Percentiles rank a stretch among this genome's conserved stretches.
Evolutionary conservation across 2,329 filamentous ascomycete genomes (phyloP).

Genomic region (Pseudonectria buxi): DNA sequence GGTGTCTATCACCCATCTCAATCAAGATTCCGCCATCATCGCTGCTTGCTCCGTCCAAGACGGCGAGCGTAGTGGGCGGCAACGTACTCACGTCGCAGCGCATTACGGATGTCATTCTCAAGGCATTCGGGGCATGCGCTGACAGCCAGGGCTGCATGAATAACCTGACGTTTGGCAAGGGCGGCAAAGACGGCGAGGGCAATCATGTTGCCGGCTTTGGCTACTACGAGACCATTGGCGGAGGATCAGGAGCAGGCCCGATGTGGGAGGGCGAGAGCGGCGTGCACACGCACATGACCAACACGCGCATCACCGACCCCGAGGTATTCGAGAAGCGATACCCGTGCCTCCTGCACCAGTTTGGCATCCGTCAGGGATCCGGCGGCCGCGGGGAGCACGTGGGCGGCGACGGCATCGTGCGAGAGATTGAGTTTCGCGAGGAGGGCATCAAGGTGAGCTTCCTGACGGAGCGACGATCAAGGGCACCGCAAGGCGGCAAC

Average conservation of each 20-base stretch:
- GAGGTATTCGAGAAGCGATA: slow-evolving; percentile 75
- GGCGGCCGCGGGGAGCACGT: slow-evolving; percentile 51
- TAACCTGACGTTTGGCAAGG: slow-evolving; percentile 78
- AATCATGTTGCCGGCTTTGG: slow-evolving; percentile 57
- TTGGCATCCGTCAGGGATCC: slow-evolving; percentile 55
- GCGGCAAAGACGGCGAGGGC: slow-evolving; percentile 56
- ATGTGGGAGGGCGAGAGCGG: slow-evolving; percentile 67
- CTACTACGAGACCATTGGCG: slow-evolving; percentile 81
- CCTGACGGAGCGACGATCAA: slow-evolving; percentile 8
- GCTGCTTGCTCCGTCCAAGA: slow-evolving; percentile 68
- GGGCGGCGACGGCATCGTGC: slow-evolving; percentile 67
- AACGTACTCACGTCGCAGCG: slow-evolving; percentile 77
- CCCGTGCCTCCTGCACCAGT: slow-evolving; percentile 59
- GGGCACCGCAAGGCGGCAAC: slow-evolving; percentile 62
- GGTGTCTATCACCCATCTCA: slow-evolving; percentile 69
- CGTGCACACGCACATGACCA: slow-evolving; percentile 83
- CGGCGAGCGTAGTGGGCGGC: slow-evolving; percentile 74
- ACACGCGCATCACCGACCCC: slow-evolving; percentile 74
- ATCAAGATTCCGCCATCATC: slow-evolving; percentile 66
- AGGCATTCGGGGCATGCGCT: slow-evolving; percentile 72
- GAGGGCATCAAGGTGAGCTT: slow-evolving; percentile 9
- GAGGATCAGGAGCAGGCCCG: slow-evolving; percentile 66
- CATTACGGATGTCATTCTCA: slow-evolving; percentile 76
- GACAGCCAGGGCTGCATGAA: slow-evolving; percentile 77
- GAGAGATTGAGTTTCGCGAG: slow-evolving; percentile 64